phyloP scores from a whole-genome alignment of 192 early-diverging fungal species.

The Coemansia sp. region DNA sequence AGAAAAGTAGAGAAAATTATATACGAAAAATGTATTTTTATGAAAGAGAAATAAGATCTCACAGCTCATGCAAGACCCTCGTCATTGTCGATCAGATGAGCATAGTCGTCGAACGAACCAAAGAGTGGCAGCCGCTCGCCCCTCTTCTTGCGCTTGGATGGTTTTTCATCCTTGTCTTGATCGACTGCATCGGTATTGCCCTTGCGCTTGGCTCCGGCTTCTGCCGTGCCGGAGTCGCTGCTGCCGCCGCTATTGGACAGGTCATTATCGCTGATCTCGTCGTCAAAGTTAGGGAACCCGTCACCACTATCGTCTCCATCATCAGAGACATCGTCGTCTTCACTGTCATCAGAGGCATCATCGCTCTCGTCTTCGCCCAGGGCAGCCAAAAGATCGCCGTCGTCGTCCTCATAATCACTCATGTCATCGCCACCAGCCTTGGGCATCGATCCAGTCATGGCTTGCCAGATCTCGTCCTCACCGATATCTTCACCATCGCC shows the following conservation, averaged over 20 bases:
- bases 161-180: conserved; percentile 11
- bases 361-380: conserved; percentile 42
- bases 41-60: background rate
- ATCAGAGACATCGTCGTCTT: conserved; percentile 55
- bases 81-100: conserved; percentile 49
- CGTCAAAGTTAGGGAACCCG: conserved; percentile 31
- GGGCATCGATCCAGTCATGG: conserved; percentile 76
- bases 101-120: conserved; percentile 73
- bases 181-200: conserved; percentile 13
- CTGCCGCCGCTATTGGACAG: background rate
- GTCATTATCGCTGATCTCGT: conserved; percentile 17
- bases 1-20: conserved; percentile 1
- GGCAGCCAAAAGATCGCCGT: conserved; percentile 52
- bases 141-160: conserved; percentile 58
- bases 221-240: conserved; percentile 9
- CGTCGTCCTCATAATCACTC: conserved; percentile 56
- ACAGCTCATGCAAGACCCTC: conserved; percentile 25
- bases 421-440: conserved; percentile 50
- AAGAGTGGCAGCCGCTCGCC: conserved; percentile 64
- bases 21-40: conserved; percentile 4
- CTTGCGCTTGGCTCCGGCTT: conserved; percentile 45
- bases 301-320: conserved; percentile 59
- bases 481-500: conserved; percentile 54
- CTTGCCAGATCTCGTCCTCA: conserved; percentile 89
- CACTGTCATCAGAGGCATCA: conserved; percentile 53